Evolutionary conservation across 2,329 filamentous ascomycete species (phyloP), one percentile per base, ranked within the genome.

Genomic region (Leptographium procerum): DNA sequence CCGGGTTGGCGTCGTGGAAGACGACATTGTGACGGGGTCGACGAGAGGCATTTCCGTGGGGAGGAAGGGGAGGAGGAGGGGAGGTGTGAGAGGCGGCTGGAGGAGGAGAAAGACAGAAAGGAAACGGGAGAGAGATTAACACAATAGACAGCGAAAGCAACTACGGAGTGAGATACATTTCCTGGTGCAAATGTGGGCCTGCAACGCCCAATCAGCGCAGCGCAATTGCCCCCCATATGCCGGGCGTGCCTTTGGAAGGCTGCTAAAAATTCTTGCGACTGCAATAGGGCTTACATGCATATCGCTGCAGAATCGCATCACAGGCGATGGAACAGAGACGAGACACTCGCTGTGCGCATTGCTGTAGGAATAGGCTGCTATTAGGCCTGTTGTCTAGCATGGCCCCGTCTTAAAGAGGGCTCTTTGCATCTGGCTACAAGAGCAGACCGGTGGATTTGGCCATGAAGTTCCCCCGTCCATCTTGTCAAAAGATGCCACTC

Each of bases 1-100:
- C 7, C 56, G 40, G 62, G 56, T 24, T 19, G 67, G 45, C 24
- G 52, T 19, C 11, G 52, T 22, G 2, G 55, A 22, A 29, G 31
- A 29, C n/a, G 68, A 64, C 69, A 68, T 69, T 43, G 66, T 69
- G 61, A 69, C 63, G 14, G 68, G 68, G 53, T 70, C 67, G 61
- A 68, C 61, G 26, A 68, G 67, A 26, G 68, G 69, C 67, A 69
- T 69, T 52, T 45, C 26, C 33, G 13, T 14, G n/a, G 52, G 26
- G 11, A 40, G 28, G 11, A 24, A 50, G 13, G 26, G 22, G 9
- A 13, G 8, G 1, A 50, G 24, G 29, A 36, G 45, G 50, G 14
- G 55, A 28, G 36, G 29, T 24, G 13, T 9, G 28, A n/a, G 11
- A 47, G 14, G 16, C 16, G 55, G 34, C n/a, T n/a, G n/a, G n/a